A percentile compares a stretch with the other conserved stretches of the same genome.
These are phyloP conservation scores for Ceratobasidium sp. DNA, from an alignment of 1,284 basidiomycete species.

Conservation along the genomic window DNA sequence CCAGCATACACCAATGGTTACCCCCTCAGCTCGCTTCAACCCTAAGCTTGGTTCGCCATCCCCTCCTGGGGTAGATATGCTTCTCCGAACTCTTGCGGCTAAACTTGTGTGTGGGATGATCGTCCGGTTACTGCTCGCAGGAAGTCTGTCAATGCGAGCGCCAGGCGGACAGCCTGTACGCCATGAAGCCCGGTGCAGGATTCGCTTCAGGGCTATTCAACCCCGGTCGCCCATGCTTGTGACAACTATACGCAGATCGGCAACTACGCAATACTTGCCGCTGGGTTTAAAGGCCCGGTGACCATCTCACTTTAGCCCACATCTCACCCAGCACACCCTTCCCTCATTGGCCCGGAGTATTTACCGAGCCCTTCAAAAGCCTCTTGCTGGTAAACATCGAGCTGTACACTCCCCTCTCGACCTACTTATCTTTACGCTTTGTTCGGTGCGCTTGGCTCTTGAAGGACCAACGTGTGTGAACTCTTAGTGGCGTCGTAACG, in stretches of 20 bases:
- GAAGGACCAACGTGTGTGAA: conserved; percentile 26
- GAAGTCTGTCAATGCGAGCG: background rate
- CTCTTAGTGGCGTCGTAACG: background rate
- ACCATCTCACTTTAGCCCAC: conserved; percentile 30
- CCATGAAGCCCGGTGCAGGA: conserved; percentile 18
- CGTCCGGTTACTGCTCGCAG: conserved; percentile 11
- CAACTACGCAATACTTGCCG: conserved; percentile 20
- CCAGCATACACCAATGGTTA: background rate
- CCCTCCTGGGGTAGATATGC: background rate
- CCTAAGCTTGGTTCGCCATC: background rate
- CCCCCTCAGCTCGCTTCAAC: background rate
- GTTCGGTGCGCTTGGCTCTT: conserved; percentile 2
- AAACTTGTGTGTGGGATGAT: background rate
- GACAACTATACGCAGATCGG: background rate
- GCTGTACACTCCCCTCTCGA: conserved; percentile 20
- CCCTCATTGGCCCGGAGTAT: background rate
- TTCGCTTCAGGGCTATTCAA: conserved; percentile 20
- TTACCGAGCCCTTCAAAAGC: conserved; percentile 14
- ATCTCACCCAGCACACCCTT: conserved; percentile 28
- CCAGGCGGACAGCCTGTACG: conserved; percentile 14
- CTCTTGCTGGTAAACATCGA: conserved; percentile 12
- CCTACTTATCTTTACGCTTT: background rate
- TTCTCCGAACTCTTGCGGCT: conserved; percentile 18
- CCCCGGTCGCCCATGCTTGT: conserved; percentile 4
- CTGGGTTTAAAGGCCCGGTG: conserved; percentile 28